Percentiles rank a stretch among this genome's conserved stretches.
Evolutionary conservation across 2,329 filamentous ascomycete genomes (phyloP).

Genomic region (Verticillium alfalfae): DNA sequence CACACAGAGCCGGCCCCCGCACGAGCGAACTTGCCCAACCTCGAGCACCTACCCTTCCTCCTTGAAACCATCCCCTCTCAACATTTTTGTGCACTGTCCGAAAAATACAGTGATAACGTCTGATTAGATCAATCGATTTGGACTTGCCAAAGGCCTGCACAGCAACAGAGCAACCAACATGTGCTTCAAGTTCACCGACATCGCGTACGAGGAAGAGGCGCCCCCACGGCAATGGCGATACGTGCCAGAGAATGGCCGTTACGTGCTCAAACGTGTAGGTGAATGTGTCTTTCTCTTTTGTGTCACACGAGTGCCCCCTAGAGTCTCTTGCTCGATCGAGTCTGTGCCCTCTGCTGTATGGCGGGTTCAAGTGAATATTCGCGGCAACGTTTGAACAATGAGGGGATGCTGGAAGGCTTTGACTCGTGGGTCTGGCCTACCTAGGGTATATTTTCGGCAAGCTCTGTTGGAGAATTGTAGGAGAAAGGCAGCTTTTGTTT

Average conservation of each 20-base stretch:
- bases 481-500: too few relatives aligned
- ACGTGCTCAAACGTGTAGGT: not conserved
- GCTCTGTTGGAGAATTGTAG: too few relatives aligned
- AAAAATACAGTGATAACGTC: too few relatives aligned
- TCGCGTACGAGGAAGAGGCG: not conserved
- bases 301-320: not conserved
- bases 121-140: not conserved
- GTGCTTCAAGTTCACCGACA: not conserved
- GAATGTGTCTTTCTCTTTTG: not conserved
- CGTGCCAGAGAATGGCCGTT: not conserved
- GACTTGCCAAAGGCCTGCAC: not conserved
- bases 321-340: not conserved
- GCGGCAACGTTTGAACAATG: too few relatives aligned
- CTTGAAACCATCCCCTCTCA: too few relatives aligned
- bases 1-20: too few relatives aligned
- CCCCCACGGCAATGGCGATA: not conserved
- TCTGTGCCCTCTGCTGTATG: not conserved
- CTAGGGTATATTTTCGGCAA: too few relatives aligned
- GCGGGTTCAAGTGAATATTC: not conserved
- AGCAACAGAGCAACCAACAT: not conserved
- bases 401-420: too few relatives aligned
- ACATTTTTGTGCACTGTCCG: too few relatives aligned
- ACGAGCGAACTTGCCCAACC: too few relatives aligned
- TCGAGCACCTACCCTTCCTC: too few relatives aligned
- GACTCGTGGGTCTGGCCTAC: too few relatives aligned